Percentiles rank a stretch among this genome's conserved stretches.
phyloP scores from a whole-genome alignment of 1,284 basidiomycete genomes.

The Ceratobasidium sp. region DNA sequence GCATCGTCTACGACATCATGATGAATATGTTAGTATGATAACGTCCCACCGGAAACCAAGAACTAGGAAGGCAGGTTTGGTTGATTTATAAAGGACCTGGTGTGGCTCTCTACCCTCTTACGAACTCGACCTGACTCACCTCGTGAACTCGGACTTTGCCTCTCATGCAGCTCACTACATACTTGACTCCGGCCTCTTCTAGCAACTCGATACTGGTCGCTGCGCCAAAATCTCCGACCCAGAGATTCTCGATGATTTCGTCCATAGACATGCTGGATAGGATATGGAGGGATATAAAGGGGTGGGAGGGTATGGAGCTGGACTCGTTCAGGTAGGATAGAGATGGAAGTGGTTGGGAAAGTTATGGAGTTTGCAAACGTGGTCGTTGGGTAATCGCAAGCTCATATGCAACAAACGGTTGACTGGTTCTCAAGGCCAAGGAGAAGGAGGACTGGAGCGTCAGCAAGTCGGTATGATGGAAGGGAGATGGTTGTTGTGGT shows the following conservation, averaged over 20 bases:
- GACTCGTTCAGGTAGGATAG: slow-evolving; percentile 19
- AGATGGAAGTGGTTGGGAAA: slow-evolving; percentile 41
- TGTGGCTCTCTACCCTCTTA: no score
- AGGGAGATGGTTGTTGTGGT: no score
- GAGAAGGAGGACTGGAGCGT: not conserved
- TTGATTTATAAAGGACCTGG: no score
- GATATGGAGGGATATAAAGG: not conserved
- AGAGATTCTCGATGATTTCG: slow-evolving; percentile 69
- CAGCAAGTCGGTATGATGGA: slow-evolving; percentile 23
- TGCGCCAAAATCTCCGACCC: slow-evolving; percentile 71
- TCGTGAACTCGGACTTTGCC: slow-evolving; percentile 72
- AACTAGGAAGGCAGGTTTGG: no score
- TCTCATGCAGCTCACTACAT: slow-evolving; percentile 76
- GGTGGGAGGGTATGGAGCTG: not conserved
- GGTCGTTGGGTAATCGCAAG: slow-evolving; percentile 39
- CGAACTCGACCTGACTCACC: slow-evolving; percentile 60
- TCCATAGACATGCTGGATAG: slow-evolving; percentile 58
- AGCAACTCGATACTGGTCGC: slow-evolving; percentile 65
- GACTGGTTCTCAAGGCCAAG: slow-evolving; percentile 16
- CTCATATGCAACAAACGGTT: slow-evolving; percentile 15
- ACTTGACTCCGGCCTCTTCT: slow-evolving; percentile 70
- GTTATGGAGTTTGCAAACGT: slow-evolving; percentile 29
- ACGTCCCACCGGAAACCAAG: no score
- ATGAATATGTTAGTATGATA: no score
- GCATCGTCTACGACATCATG: slow-evolving; percentile 65